phyloP scores from a whole-genome alignment of 1,284 basidiomycete genomes.

The Cutaneotrichosporon dermatis region DNA sequence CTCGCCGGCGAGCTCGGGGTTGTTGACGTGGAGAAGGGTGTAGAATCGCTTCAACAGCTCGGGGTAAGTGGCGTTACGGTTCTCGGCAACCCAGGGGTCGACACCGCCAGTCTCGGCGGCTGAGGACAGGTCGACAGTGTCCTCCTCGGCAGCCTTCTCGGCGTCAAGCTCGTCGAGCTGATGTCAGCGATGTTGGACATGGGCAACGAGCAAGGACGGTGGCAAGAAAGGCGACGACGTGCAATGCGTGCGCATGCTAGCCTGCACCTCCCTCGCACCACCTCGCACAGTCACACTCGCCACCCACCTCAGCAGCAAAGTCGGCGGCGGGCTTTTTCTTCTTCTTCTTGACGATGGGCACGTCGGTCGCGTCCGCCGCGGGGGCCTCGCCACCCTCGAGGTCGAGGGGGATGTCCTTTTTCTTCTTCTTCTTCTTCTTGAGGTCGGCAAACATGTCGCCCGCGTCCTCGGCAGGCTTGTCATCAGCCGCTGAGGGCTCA shows the following conservation, averaged over 20 bases:
- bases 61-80: slow-evolving; percentile 89
- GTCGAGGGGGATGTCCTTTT: slow-evolving; percentile 49
- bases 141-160: slow-evolving; percentile 61
- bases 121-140: slow-evolving; percentile 72
- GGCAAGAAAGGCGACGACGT: background rate
- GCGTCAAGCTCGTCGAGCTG: slow-evolving; percentile 48
- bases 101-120: slow-evolving; percentile 51
- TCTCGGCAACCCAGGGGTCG: slow-evolving; percentile 75
- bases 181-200: background rate
- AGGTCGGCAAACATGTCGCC: slow-evolving; percentile 52
- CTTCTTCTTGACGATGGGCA: slow-evolving; percentile 55
- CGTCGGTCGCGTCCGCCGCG: slow-evolving; percentile 39
- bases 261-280: background rate
- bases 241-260: background rate
- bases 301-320: slow-evolving; percentile 66
- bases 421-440: slow-evolving; percentile 56
- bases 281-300: background rate
- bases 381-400: slow-evolving; percentile 30
- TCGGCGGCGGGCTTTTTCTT: slow-evolving; percentile 52
- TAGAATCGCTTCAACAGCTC: slow-evolving; percentile 93
- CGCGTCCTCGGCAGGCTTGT: slow-evolving; percentile 31
- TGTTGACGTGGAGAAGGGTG: slow-evolving; percentile 82
- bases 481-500: slow-evolving; percentile 22
- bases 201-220: too few relatives aligned
- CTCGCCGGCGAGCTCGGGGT: slow-evolving; percentile 82